Evolutionary conservation across 192 early-diverging fungal species (phyloP).

Genomic region (Chytriomyces confervae): DNA sequence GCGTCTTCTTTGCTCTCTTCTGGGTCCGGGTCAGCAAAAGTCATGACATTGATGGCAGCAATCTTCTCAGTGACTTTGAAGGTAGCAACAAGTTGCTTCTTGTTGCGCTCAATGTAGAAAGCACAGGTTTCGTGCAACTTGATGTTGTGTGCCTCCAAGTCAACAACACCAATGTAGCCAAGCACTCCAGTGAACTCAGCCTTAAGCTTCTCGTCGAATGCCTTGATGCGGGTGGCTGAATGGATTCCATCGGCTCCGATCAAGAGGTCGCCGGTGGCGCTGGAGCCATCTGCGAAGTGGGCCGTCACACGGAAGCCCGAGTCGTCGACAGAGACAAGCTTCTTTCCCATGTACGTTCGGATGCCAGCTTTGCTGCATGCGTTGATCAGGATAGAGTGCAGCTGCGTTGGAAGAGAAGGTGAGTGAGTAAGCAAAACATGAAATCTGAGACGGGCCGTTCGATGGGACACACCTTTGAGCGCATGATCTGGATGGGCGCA

Average conservation of each 20-base stretch:
- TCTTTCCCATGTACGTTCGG: not conserved
- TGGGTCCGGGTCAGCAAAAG: constrained; percentile 3
- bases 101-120: constrained; percentile 16
- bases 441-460: not conserved
- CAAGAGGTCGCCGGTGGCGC: constrained; percentile 8
- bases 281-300: constrained; percentile 14
- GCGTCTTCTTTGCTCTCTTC: not conserved
- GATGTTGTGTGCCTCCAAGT: constrained; percentile 8
- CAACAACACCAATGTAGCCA: constrained; percentile 15
- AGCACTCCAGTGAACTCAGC: constrained; percentile 21
- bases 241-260: constrained; percentile 32
- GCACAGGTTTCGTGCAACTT: not conserved
- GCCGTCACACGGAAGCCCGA: constrained; percentile 1
- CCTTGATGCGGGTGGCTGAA: constrained; percentile 11
- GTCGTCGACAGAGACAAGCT: constrained; percentile 1
- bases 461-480: constrained; percentile 7
- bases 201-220: constrained; percentile 36
- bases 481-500: constrained; percentile 7
- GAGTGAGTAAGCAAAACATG: not conserved
- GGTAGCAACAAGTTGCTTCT: not conserved
- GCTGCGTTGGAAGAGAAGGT: not conserved
- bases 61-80: constrained; percentile 10
- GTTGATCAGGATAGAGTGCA: constrained; percentile 2
- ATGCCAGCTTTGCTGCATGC: constrained; percentile 5
- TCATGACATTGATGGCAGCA: not conserved